Evolutionary conservation across 805 yeast genomes (phyloP).

Genomic region (Candida insectalens): DNA sequence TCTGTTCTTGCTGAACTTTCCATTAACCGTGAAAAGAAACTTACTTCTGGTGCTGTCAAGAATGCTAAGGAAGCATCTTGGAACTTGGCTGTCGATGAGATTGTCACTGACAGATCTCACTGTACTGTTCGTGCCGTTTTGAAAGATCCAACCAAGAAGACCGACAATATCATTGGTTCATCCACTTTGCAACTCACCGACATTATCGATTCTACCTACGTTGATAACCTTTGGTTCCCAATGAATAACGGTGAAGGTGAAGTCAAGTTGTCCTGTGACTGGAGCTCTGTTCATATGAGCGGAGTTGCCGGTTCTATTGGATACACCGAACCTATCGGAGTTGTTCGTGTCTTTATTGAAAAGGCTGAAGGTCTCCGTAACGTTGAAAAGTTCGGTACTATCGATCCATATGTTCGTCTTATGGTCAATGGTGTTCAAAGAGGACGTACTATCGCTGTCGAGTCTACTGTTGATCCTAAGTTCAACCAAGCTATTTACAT

Average conservation of each 20-base stretch:
- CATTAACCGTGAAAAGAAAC: slow-evolving; percentile 49
- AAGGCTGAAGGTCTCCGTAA: slow-evolving; percentile 71
- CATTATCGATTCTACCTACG: slow-evolving; percentile 67
- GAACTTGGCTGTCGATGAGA: slow-evolving; percentile 48
- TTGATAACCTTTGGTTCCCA: slow-evolving; percentile 71
- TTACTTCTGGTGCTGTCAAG: slow-evolving; percentile 49
- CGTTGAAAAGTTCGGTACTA: slow-evolving; percentile 79
- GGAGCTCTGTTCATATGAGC: slow-evolving; percentile 79
- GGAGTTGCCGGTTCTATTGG: slow-evolving; percentile 66
- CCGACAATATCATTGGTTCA: slow-evolving; percentile 49
- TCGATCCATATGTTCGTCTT: slow-evolving; percentile 85
- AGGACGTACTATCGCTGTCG: slow-evolving; percentile 65
- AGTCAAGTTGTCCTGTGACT: slow-evolving; percentile 54
- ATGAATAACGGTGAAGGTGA: slow-evolving; percentile 64
- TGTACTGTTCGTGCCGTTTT: slow-evolving; percentile 60
- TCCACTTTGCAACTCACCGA: slow-evolving; percentile 50
- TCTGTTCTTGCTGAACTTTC: slow-evolving; percentile 65
- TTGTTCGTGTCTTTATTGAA: slow-evolving; percentile 61
- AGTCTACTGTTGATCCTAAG: slow-evolving; percentile 64
- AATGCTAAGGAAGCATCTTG: slow-evolving; percentile 60
- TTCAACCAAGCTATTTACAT: slow-evolving; percentile 81
- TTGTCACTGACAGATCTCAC: slow-evolving; percentile 59
- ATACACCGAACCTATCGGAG: slow-evolving; percentile 93
- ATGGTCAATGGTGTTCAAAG: slow-evolving; percentile 67
- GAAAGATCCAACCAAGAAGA: slow-evolving; percentile 50